phyloP scores from a whole-genome alignment of 495 filamentous ascomycete genomes.

The Xeromyces bisporus region DNA sequence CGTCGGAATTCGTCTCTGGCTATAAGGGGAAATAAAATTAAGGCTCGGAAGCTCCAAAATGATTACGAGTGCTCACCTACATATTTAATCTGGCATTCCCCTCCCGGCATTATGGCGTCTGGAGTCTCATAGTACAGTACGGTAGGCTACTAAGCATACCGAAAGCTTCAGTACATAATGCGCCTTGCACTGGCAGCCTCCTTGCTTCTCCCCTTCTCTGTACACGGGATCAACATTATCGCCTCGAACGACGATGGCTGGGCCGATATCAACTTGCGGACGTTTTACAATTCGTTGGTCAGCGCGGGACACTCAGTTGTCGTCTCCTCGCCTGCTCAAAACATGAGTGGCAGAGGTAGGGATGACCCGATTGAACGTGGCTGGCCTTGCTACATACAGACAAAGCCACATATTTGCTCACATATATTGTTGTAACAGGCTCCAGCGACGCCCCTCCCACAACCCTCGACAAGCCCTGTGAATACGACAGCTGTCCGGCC shows the following conservation, averaged over 20 bases:
- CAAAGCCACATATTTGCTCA: not conserved
- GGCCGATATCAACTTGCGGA: slow-evolving; percentile 48
- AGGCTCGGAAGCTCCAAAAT: no score
- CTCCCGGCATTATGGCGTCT: no score
- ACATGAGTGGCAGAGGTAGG: slow-evolving; percentile 44
- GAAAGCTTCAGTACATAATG: no score
- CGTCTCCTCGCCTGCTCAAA: slow-evolving; percentile 46
- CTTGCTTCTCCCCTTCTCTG: slow-evolving; percentile 3
- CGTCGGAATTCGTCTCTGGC: no score
- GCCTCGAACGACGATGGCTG: slow-evolving; percentile 58
- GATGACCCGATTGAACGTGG: no score
- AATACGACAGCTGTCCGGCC: slow-evolving; percentile 41
- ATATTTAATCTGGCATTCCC: no score
- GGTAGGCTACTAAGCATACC: no score
- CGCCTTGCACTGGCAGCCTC: not conserved
- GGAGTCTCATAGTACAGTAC: no score
- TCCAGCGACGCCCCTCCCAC: slow-evolving; percentile 33
- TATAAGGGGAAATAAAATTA: no score
- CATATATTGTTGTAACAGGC: slow-evolving; percentile 16
- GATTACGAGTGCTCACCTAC: no score
- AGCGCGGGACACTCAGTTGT: slow-evolving; percentile 39
- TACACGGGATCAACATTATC: slow-evolving; percentile 36
- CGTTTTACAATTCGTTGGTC: slow-evolving; percentile 34
- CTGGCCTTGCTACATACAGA: no score
- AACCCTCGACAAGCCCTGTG: slow-evolving; percentile 27